Evolutionary conservation across 371 early-diverging fungal genomes (phyloP).

Genomic region (Saksenaea vasiformis): DNA sequence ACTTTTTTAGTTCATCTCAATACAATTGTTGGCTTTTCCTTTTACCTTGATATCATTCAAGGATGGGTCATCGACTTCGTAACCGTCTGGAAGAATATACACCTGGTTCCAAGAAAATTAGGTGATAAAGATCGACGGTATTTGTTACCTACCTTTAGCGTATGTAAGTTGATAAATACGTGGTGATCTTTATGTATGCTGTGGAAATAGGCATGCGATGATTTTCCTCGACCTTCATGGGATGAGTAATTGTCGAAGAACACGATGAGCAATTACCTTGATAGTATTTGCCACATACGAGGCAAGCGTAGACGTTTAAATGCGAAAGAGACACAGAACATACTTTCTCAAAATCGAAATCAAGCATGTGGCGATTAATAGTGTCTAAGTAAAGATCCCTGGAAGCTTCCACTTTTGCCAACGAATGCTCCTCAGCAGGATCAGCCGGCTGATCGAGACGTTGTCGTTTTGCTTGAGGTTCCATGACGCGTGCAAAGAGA

Average conservation of each 20-base stretch:
- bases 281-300: constrained; percentile 96
- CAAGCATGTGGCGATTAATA: constrained; percentile 87
- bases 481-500: constrained; percentile 5
- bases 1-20: neutral
- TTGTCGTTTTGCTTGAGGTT: constrained; percentile 34
- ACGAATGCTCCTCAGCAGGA: neutral
- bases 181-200: constrained; percentile 95
- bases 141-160: constrained; percentile 63
- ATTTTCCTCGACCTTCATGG: constrained; percentile 76
- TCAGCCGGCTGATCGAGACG: constrained; percentile 23
- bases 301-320: constrained; percentile 95
- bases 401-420: constrained; percentile 21
- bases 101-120: constrained; percentile 44
- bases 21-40: neutral
- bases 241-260: neutral
- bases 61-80: constrained; percentile 87
- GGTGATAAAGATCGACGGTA: neutral
- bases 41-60: constrained; percentile 89
- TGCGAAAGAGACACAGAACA: constrained; percentile 94
- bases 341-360: constrained; percentile 98
- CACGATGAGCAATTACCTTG: constrained; percentile 66
- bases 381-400: constrained; percentile 63
- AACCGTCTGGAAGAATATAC: constrained; percentile 93
- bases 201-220: constrained; percentile 95
- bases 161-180: constrained; percentile 92